A percentile compares a stretch with the other conserved stretches of the same genome.
phyloP scores from a whole-genome alignment of 345 rosid genomes.

The Citrus reticulata region DNA sequence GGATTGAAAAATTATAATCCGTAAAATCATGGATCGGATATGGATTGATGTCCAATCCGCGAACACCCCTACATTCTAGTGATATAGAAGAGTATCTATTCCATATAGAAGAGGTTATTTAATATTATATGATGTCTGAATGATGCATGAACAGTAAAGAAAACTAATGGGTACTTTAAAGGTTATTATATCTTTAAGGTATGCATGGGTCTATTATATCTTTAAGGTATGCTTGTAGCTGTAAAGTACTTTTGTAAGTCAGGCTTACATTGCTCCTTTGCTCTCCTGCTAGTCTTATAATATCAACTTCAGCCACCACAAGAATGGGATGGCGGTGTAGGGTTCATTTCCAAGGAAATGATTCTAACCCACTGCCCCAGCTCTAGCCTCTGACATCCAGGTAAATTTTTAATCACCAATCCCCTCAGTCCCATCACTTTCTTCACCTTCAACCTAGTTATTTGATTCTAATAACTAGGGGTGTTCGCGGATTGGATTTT shows the following conservation, averaged over 20 bases:
- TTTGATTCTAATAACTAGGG: background rate
- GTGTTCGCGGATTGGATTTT: too few relatives aligned
- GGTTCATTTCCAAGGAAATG: conserved; percentile 60
- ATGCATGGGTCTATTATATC: background rate
- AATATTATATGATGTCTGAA: background rate
- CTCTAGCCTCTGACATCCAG: conserved; percentile 51
- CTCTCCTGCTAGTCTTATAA: conserved; percentile 1
- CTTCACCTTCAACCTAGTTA: background rate
- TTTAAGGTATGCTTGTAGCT: background rate
- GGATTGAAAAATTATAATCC: too few relatives aligned
- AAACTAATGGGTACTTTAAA: background rate
- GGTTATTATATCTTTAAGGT: background rate
- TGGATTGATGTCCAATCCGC: too few relatives aligned
- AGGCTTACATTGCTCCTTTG: background rate
- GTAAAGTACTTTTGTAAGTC: too few relatives aligned
- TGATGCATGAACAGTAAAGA: background rate
- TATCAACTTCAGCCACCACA: conserved; percentile 40
- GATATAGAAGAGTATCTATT: background rate
- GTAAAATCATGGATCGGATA: too few relatives aligned
- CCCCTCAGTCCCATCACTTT: background rate
- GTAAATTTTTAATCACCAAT: conserved; percentile 15
- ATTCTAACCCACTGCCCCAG: conserved; percentile 51
- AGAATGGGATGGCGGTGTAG: conserved; percentile 61
- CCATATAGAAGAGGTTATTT: background rate
- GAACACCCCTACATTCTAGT: background rate